Base-by-base conservation (phyloP, 2,329 filamentous ascomycete genomes). In the Xylaria digitata region DNA sequence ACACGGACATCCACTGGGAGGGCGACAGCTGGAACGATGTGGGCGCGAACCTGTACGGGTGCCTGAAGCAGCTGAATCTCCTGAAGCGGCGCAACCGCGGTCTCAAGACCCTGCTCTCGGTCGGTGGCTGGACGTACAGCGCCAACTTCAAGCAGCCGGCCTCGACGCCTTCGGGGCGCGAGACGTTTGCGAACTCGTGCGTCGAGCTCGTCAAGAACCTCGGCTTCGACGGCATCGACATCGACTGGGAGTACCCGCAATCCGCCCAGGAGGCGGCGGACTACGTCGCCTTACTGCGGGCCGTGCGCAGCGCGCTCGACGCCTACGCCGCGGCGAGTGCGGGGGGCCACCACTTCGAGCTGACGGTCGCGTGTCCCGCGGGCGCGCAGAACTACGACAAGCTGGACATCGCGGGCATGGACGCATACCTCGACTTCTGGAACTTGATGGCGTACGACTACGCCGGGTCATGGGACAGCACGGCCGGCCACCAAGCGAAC, bases 111-210 rank as follows among this genome's bases (percentile, higher is more conserved):
- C 85, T 97, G 13, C 86, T 97, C 4, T 94, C 91, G 61, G 92
- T 97, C 68, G 94, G 94, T 68, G 95, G 95, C 57, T 97, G 94
- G 94, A 97, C 94, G 0, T 97, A 97, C 79, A 92, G 90, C 69
- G 83, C 87, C 78, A 96, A 97, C 81, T 96, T 97, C 79, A 85
- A 87, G n/a, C 82, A 80, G 32, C 91, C 93, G 0, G 90, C 91
- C 0, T 91, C 91, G 48, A 93, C 91, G 0, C 83, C 87, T 0
- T 79, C 86, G 26, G 93, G 93, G 8, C 87, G 94, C 7, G 82
- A 84, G 34, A 85, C 77, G 0, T 97, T 97, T 79, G 94, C 93
- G 8, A 82, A 85, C 57, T 88, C 87, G 32, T 90, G 92, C 40
- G 90, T 97, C 0, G 84, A 89, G 23, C 81, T 97, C 42, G 83